Base-by-base conservation (phyloP, 148 eudicot species). In the Rhododendron vialii region DNA sequence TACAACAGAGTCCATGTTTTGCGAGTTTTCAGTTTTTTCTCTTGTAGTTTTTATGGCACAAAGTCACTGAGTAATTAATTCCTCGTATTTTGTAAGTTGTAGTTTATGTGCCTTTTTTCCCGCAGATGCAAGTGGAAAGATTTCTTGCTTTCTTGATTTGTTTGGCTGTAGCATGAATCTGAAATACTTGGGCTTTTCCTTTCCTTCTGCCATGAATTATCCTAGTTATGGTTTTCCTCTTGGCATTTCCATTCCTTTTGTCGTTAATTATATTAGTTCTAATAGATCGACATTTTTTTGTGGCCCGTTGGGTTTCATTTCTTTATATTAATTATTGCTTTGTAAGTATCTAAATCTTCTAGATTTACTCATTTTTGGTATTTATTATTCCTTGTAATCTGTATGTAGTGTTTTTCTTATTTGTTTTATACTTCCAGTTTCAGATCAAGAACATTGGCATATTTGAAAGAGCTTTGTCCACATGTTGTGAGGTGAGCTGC, bases 401-500 rank as follows among this genome's bases (percentile, higher is more conserved):
- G 38, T 83, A 28, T 65, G 28, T 80, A 28, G 53, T 84, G 13
- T 85, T 50, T 51, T 33, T 35, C 77, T 81, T 82, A 45, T 30
- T 67, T 50, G 84, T 77, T 81, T 76, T 84, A 53, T 83, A 48
- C 88, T 81, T 88, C 51, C 92, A 91, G 94, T 83, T 88, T 78
- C 94, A 92, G 90, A 38, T 83, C 78, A 95, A 94, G 92, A 93
- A 79, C 87, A 86, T 87, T 85, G 99, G 99, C 38, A 80, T 93
- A 7, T 80, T 91, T 88, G 99, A 96, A 91, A 91, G 89, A 79
- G 83, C 92, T 81, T 84, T 95, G 84, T 82, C 95, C 24, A 85
- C 94, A 7, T 95, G 99, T 86, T 96, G 99, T 69, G 96, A 93
- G 93, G 99, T 97, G 84, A 88, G 90, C 88, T 38, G 61, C 65